Percentiles rank a stretch among this genome's conserved stretches.
phyloP scores from a whole-genome alignment of 495 filamentous ascomycete genomes.

The Clavariopsis aquatica region DNA sequence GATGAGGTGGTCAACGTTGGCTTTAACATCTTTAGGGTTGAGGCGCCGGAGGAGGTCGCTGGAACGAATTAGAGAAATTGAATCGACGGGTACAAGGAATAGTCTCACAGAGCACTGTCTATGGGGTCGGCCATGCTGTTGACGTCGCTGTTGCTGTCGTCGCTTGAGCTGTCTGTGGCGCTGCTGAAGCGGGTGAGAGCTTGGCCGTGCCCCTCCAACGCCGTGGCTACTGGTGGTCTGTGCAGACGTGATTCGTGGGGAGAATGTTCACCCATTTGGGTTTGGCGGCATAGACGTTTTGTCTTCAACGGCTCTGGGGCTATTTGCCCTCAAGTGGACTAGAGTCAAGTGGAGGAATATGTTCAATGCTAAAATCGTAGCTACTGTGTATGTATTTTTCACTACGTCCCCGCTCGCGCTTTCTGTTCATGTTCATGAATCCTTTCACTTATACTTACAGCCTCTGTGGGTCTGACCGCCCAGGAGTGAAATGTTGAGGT shows the following conservation, averaged over 20 bases:
- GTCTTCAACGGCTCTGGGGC: not conserved
- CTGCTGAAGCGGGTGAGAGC: not conserved
- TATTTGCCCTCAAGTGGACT: not conserved
- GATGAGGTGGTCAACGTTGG: constrained; percentile 83
- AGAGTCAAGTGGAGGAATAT: not conserved
- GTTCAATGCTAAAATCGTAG: not conserved
- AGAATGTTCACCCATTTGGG: not conserved
- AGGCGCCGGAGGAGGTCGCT: constrained; percentile 98
- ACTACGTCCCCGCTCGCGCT: not conserved
- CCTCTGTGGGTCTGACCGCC: no score
- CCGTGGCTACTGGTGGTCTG: constrained; percentile 7
- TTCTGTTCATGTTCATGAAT: not conserved
- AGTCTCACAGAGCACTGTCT: constrained; percentile 32
- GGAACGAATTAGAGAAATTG: constrained; percentile 24
- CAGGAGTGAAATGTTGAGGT: no score
- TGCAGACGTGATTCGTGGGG: not conserved
- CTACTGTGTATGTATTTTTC: not conserved
- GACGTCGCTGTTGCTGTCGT: constrained; percentile 11
- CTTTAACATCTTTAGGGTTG: constrained; percentile 84
- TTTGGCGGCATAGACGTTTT: not conserved
- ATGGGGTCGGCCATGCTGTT: constrained; percentile 37
- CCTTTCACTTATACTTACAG: not conserved
- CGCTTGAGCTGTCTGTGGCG: constrained; percentile 1
- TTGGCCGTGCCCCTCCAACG: constrained; percentile 32
- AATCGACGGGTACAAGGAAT: not conserved